Base-by-base conservation (phyloP, 805 yeast genomes). In the Candida easanensis region DNA sequence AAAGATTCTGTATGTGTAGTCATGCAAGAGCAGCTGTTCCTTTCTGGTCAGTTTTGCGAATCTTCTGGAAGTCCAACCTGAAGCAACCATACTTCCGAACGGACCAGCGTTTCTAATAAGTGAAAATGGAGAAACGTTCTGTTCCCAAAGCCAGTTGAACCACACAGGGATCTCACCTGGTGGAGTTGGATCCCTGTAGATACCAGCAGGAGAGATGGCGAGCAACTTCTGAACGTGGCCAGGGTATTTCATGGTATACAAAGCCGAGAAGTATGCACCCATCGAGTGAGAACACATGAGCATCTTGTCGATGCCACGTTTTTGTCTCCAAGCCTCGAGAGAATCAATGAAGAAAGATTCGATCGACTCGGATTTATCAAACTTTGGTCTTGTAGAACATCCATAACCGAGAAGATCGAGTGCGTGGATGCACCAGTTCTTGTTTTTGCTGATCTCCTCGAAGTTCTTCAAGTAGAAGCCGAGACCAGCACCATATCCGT, bases 401-500 rank as follows among this genome's bases (percentile, higher is more conserved):
- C 98, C 99, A 64, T 86, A 91, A 0, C 99, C 99, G 2, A 88
- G 74, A 42, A 90, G 65, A 58, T 91, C 99, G 3, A 91, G 74
- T 0, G 96, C 86, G 65, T 88, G 96, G 35, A 90, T 70, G 42
- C 82, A 75, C 85, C 93, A 85, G 22, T 74, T 66, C 19, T 63
- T 53, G 14, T 62, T 53, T 11, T 43, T 33, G 1, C 74, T 61
- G 22, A 82, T 61, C 3, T 66, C 68, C 47, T 83, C 84, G 45
- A 86, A 74, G 62, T 89, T 91, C 54, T 82, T 82, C 41, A 84
- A 66, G 55, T 83, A 93, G 52, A 89, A 82, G 0, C 96, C 98
- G 21, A 89, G 66, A 1, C 96, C 93, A 0, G 98, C 97, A 3
- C 97, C 98, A 58, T 91, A 91, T 0, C 99, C 99, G 63, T 91